Conservation (phyloP, 306 rosid genomes). For the Hippophae gyantsensis region DNA sequence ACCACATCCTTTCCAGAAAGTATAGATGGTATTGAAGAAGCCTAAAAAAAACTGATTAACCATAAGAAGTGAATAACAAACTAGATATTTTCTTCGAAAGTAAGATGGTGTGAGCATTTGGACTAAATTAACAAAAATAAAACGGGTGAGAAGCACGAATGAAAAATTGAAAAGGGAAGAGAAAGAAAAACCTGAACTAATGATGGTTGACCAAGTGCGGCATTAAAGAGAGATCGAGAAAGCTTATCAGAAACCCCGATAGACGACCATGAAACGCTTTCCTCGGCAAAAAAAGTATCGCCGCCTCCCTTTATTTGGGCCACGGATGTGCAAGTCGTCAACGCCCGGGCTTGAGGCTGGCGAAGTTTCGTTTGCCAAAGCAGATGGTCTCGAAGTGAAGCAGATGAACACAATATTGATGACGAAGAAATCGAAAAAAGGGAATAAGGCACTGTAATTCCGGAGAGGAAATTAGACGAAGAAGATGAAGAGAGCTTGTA, state of each 20-base stretch:
- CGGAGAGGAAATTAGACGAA: slow-evolving; percentile 39
- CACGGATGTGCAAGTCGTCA: slow-evolving; percentile 24
- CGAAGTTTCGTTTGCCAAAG: slow-evolving; percentile 22
- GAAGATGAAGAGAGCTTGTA: slow-evolving; percentile 38
- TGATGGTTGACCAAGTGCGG: slow-evolving; percentile 74
- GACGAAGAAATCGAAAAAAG: slow-evolving; percentile 23
- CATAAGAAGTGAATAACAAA: background rate
- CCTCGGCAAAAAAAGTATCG: slow-evolving; percentile 70
- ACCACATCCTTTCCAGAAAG: slow-evolving; percentile 72
- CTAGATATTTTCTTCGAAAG: no score
- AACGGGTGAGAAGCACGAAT: background rate
- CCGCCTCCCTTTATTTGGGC: slow-evolving; percentile 33
- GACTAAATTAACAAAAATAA: background rate
- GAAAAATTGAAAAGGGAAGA: slow-evolving; percentile 1
- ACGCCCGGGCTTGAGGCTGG: slow-evolving; percentile 25
- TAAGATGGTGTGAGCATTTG: no score
- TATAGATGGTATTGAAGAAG: slow-evolving; percentile 75
- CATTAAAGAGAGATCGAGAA: slow-evolving; percentile 54
- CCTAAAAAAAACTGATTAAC: slow-evolving; percentile 37
- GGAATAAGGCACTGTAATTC: slow-evolving; percentile 27
- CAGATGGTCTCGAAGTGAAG: slow-evolving; percentile 25
- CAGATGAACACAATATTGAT: background rate
- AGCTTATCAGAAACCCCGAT: slow-evolving; percentile 69
- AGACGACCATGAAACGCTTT: slow-evolving; percentile 65
- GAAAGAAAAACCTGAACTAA: slow-evolving; percentile 47